Evolutionary conservation across 2,329 filamentous ascomycete genomes (phyloP), one percentile per base, ranked within the genome.

Genomic region (Botrytis tulipae): DNA sequence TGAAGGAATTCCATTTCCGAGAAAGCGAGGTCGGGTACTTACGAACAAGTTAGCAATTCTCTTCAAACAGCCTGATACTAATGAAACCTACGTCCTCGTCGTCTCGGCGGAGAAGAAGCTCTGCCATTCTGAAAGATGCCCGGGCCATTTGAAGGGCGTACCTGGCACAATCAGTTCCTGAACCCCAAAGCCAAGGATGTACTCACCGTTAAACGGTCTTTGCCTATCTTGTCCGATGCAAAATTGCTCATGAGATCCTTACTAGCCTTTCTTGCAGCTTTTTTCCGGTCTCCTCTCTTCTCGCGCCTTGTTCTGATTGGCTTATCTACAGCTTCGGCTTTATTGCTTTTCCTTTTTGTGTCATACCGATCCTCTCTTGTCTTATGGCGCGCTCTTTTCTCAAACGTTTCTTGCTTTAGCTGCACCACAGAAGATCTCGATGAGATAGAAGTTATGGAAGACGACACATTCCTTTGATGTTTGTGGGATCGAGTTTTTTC

Each of bases 291-390:
- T 14, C 74, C 72, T 46, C 67, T 78, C 70, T 73, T 77, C 63
- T 74, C 75, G n/a, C 70, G 78, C 42, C 69, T 76, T 25, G 35
- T 29, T 54, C 37, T 68, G 25, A 73, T 77, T 77, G 66, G 74
- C 77, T 69, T 76, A 76, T 81, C 32, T 20, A 18, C 44, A 29
- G 48, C 54, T 70, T 74, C 51, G 71, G 25, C 35, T 42, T 71
- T 78, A 63, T 74, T 78, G 59, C 76, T 76, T 81, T 51, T 80
- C 73, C 78, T 54, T 75, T 83, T 83, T 18, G 83, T 83, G 42
- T 89, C 85, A 78, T 91, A 91, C 48, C 84, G 86, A 77, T 88
- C 85, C 37, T 84, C 81, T 69, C 84, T 85, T 25, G 88, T 90
- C 80, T 87, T 92, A 75, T 85, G 83, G 46, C 90, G 85, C 29